Evolutionary conservation across 768 basidiomycete genomes (phyloP), one percentile per base, ranked within the genome.

Genomic region (Scleroderma bovista): DNA sequence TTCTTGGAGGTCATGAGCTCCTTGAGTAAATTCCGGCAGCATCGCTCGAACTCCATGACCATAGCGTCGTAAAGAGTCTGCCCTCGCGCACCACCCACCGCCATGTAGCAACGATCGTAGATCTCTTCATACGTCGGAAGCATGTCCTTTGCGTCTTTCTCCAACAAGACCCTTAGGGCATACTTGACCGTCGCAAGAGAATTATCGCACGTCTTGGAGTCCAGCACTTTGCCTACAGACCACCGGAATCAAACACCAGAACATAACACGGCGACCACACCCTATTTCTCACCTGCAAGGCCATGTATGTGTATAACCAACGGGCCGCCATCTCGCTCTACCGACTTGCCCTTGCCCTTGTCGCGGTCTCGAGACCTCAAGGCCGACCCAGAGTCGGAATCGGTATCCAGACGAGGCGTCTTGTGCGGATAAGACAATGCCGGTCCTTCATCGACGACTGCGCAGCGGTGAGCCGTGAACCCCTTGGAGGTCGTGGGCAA

Each of bases 321-420:
- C n/a, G 79, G 71, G 1, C 72, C 75, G 15, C n/a, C n/a, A n/a
- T 53, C 60, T 23, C 57, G 59, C 42, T 59, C 65, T 20, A 51
- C 47, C 17, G 44, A 47, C 46, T 60, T 62, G 34, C 61, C 57
- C 46, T 61, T 60, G 40, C 33, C 57, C 46, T 61, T 60, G 40
- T 32, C 43, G 51, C 40, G 55, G 55, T 60, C 65, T 61, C 56
- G 70, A 58, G 72, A 74, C 62, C 86, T 80, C 66, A 75, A 80
- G 57, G 82, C 79, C 64, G 82, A 80, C 56, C 77, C 77, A 58
- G 82, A 76, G 70, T 87, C 84, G 67, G 77, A 80, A 73, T 85
- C 82, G 58, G 71, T 69, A 54, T 76, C 77, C 67, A 84, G 70
- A 54, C 84, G 82, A 53, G 83, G 75, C 51, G 78, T 79, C 73